These are phyloP conservation scores for Medakamo hakoo DNA, from an alignment of 139 green algal species.

Conservation along the genomic window DNA sequence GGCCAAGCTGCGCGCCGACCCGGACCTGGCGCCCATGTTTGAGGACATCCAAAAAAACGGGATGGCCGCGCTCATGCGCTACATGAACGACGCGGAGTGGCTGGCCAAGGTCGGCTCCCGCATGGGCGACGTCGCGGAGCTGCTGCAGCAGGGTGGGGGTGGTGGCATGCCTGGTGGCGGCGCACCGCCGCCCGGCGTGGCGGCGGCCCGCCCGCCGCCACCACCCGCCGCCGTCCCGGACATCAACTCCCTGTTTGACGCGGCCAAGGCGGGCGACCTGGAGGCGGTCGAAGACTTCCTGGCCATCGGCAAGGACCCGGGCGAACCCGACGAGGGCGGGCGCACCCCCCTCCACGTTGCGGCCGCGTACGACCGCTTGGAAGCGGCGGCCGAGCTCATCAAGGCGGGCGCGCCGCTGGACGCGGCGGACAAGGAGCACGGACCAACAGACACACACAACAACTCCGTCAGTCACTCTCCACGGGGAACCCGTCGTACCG, in stretches of 20 bases:
- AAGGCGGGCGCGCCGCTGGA: slow-evolving; percentile 13
- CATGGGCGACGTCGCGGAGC: slow-evolving; percentile 26
- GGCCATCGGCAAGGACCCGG: slow-evolving; percentile 57
- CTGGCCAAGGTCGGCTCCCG: slow-evolving; percentile 51
- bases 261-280: slow-evolving; percentile 50
- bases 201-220: no score
- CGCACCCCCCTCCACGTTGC: slow-evolving; percentile 68
- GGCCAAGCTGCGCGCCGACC: slow-evolving; percentile 33
- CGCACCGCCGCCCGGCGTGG: slow-evolving; percentile 16
- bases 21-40: slow-evolving; percentile 55
- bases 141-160: no score
- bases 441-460: no score
- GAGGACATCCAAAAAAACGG: slow-evolving; percentile 51
- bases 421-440: slow-evolving; percentile 33
- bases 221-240: no score
- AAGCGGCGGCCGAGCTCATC: slow-evolving; percentile 18
- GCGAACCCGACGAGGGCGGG: slow-evolving; percentile 31
- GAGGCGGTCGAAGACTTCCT: slow-evolving; percentile 78
- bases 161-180: no score
- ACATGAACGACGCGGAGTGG: slow-evolving; percentile 41
- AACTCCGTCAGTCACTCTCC: no score
- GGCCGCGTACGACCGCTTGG: slow-evolving; percentile 26
- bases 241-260: slow-evolving; percentile 64
- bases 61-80: slow-evolving; percentile 53
- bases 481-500: slow-evolving; percentile 17